Evolutionary conservation across 176 grass and related monocot species (phyloP), one percentile per base, ranked within the genome.

Genomic region (Otatea glauca): DNA sequence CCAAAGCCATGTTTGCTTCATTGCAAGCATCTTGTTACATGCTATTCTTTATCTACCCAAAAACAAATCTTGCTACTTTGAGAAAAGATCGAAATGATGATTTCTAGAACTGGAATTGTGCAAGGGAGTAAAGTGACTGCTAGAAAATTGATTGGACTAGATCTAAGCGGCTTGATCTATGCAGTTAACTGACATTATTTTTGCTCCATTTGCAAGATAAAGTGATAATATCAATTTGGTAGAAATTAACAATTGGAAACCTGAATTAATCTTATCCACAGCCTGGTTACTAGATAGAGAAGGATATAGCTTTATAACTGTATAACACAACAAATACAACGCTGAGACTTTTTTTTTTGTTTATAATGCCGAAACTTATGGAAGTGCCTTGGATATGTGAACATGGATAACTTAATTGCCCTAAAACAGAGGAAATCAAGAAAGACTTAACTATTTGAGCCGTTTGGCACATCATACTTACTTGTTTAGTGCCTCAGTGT

Each of bases 21-120:
- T 66, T 87, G 16, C 62, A 38, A 49, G 85, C 39, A 58, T 61
- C 34, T 32, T 20, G 66, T 45, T 70, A 7, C 38, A 69, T 43
- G 66, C 10, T 41, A 18, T 20, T 69, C 17, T 5, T 43, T 69
- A 42, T 69, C 18, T 69, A 51, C 14, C 38, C 38, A 38, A 38
- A 38, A 39, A 69, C 5, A 43, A n/a, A 9, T 38, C 10, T 51
- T 16, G 49, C 15, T 51, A 51, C 49, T 51, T 51, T 51, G 49
- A 15, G 12, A 24, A 25, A 71, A 21, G 68, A 24, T 24, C 16
- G 23, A 49, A 50, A 50, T 34, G 47, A 73, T 51, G 47, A 73
- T 34, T 16, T 34, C 15, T 18, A 9, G 15, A 34, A 3, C 45
- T 18, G 45, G 45, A 25, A 82, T 21, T 72, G 1, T 47, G 45